Conservation (phyloP, 2,329 filamentous ascomycete species). For the Grosmannia serpens region DNA sequence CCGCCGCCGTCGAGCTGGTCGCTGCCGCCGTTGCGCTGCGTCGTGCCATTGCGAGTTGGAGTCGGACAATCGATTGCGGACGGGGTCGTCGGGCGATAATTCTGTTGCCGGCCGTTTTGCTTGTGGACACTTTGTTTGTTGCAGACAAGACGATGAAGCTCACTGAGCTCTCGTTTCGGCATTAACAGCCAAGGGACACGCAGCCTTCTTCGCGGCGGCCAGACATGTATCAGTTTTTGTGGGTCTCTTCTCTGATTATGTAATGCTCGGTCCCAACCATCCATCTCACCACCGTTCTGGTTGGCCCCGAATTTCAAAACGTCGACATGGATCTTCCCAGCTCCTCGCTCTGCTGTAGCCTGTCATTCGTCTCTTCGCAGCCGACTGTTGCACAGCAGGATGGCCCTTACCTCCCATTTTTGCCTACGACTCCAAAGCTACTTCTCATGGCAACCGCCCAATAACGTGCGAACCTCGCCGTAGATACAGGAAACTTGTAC, state of each 20-base stretch:
- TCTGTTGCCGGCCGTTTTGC: not conserved
- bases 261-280: not conserved
- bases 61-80: not conserved
- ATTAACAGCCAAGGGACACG: conserved; percentile 8
- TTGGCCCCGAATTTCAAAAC: no score
- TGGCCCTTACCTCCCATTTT: no score
- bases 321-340: no score
- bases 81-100: not conserved
- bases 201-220: conserved; percentile 9
- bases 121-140: not conserved
- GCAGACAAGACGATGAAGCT: not conserved
- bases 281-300: no score
- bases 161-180: not conserved
- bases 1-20: not conserved
- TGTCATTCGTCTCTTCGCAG: no score
- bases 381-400: no score
- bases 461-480: no score
- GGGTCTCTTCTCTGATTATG: not conserved
- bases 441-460: no score
- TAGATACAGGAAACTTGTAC: no score
- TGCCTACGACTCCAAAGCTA: no score
- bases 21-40: conserved; percentile 3
- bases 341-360: no score
- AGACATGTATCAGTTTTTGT: conserved; percentile 4
- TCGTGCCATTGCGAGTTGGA: not conserved